Conservation (phyloP, 1,284 basidiomycete species). For the Inonotus obliquus region DNA sequence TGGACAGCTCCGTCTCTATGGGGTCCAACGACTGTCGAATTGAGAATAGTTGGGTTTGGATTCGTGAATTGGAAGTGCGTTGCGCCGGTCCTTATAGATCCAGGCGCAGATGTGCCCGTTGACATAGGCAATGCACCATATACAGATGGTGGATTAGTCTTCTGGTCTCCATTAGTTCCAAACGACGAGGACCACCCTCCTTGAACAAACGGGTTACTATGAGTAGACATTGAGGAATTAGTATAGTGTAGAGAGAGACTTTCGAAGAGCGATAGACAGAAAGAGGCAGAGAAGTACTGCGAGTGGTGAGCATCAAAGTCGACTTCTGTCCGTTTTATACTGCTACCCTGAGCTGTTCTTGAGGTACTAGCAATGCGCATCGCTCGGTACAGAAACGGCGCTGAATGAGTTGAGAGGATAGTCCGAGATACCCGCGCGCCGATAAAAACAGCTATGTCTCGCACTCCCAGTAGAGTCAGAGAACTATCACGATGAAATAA, state of each 20-base stretch:
- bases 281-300: background rate
- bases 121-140: slow-evolving; percentile 51
- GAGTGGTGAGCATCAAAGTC: background rate
- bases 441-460: background rate
- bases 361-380: background rate
- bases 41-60: slow-evolving; percentile 47
- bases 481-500: background rate
- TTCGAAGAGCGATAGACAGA: background rate
- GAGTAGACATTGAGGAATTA: slow-evolving; percentile 12
- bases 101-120: slow-evolving; percentile 24
- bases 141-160: slow-evolving; percentile 38
- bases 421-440: background rate
- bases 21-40: slow-evolving; percentile 48
- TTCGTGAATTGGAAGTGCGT: slow-evolving; percentile 42
- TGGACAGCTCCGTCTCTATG: slow-evolving; percentile 29
- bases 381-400: background rate
- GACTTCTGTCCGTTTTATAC: background rate
- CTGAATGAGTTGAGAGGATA: background rate
- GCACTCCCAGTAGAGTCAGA: too few relatives aligned
- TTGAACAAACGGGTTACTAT: slow-evolving; percentile 20
- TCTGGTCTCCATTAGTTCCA: background rate
- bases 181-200: slow-evolving; percentile 15
- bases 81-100: slow-evolving; percentile 34
- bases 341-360: background rate
- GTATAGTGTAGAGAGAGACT: background rate